Evolutionary conservation across 805 yeast genomes (phyloP), one percentile per base, ranked within the genome.

Genomic region (Yarrowia sp.): DNA sequence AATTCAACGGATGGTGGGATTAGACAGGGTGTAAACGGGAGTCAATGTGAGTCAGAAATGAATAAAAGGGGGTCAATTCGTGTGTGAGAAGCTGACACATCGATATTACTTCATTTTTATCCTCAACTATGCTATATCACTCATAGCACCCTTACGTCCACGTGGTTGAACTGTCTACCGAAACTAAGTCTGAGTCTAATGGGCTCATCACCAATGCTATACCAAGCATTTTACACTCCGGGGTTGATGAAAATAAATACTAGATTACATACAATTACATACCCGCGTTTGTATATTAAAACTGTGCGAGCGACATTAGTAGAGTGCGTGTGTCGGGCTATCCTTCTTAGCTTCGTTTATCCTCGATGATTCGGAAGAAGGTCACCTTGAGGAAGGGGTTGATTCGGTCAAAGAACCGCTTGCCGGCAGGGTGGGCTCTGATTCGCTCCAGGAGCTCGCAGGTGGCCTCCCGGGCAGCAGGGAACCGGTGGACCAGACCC

Each of bases 401-500:
- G 53, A 74, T 67, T 17, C 69, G 36, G n/a, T 70, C 69, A 68
- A 73, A 74, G 61, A 72, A 72, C 50, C 68, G 68, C 69, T 68
- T 70, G 39, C 78, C 78, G 0, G 76, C 76, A 4, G 74, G 64
- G 60, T 75, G 76, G 38, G 68, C 50, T 67, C 73, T 73, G 34
- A 76, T 73, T 5, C 74, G 70, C 47, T 68, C 68, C 43, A 76
- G 58, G 36, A 76, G 70, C 24, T 70, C 60, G 20, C 69, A 70
- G 2, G 74, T 73, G 47, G 67, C 70, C 9, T 67, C 40, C n/a
- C 79, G 71, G 15, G 74, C 70, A 14, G 66, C 64, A 6, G 70
- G 53, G 36, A 71, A 71, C n/a, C 72, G 73, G 68, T 76, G 79
- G 70, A 74, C 75, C 30, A 76, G 69, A 1, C 79, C 79, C 52